A percentile compares a stretch with the other conserved stretches of the same genome.
Evolutionary conservation across 2,329 filamentous ascomycete genomes (phyloP).

Genomic region (Cyphellophora attinorum): DNA sequence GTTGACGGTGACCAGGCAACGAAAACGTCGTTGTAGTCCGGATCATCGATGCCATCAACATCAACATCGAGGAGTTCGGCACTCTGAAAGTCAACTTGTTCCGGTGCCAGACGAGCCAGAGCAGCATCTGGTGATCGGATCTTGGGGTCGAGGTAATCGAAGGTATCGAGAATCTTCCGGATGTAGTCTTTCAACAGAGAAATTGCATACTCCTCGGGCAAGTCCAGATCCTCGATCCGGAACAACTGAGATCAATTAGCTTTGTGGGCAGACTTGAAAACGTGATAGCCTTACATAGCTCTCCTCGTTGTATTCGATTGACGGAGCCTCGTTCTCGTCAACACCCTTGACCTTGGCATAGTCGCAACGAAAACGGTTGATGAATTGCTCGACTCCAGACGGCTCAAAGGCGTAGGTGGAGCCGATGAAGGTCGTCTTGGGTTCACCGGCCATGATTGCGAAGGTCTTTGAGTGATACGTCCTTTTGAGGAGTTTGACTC

Average conservation of each 20-base stretch:
- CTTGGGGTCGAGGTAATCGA: slow-evolving; percentile 9
- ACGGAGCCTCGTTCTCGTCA: too few relatives aligned
- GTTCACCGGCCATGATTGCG: not conserved
- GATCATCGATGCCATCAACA: slow-evolving; percentile 12
- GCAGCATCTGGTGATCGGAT: slow-evolving; percentile 9
- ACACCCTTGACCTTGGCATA: too few relatives aligned
- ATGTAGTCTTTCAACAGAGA: slow-evolving; percentile 11
- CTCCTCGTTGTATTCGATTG: too few relatives aligned
- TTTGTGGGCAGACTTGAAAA: too few relatives aligned
- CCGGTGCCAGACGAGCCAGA: not conserved
- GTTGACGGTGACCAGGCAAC: slow-evolving; percentile 13
- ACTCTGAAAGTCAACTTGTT: not conserved
- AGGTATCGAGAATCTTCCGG: slow-evolving; percentile 4
- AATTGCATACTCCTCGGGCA: slow-evolving; percentile 6
- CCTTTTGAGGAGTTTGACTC: too few relatives aligned
- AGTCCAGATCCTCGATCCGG: slow-evolving; percentile 10
- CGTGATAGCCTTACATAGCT: too few relatives aligned
- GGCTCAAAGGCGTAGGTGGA: not conserved
- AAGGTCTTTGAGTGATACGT: too few relatives aligned
- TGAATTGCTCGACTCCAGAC: not conserved
- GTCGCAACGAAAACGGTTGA: not conserved
- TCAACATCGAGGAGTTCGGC: slow-evolving; percentile 5
- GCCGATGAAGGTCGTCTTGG: slow-evolving; percentile 1
- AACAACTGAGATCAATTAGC: slow-evolving; percentile 7
- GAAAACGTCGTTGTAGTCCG: slow-evolving; percentile 9